These are phyloP conservation scores for Colletotrichum lentis DNA, from an alignment of 2,329 filamentous ascomycete species.

Conservation along the genomic window DNA sequence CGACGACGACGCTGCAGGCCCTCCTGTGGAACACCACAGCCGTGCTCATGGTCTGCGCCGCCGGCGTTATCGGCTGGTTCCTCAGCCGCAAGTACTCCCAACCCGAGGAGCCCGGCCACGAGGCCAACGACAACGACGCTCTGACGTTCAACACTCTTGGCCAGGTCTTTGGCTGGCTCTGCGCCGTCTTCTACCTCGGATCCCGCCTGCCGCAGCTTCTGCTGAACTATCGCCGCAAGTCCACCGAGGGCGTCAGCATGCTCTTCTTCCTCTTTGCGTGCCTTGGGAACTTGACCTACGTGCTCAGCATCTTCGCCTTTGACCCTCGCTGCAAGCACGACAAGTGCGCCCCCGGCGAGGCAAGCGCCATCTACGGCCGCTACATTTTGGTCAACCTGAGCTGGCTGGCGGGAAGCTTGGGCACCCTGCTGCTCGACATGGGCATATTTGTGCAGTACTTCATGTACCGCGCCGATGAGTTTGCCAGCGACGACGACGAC, in stretches of 20 bases:
- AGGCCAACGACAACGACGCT: constrained; percentile 55
- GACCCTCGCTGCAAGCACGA: constrained; percentile 71
- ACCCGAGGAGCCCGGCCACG: constrained; percentile 50
- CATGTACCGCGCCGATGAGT: constrained; percentile 70
- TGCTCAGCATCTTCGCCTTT: constrained; percentile 89
- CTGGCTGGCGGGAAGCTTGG: constrained; percentile 89
- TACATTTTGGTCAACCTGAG: constrained; percentile 91
- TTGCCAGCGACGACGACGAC: constrained; percentile 43
- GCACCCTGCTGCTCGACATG: constrained; percentile 85
- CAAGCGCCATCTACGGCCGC: constrained; percentile 70
- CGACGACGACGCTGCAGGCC: constrained; percentile 63
- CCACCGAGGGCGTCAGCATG: constrained; percentile 90
- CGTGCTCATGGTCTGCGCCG: constrained; percentile 81
- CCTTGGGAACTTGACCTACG: constrained; percentile 92
- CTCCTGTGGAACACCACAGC: constrained; percentile 77
- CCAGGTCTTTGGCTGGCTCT: constrained; percentile 93
- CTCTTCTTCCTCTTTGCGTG: constrained; percentile 98
- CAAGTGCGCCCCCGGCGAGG: constrained; percentile 72
- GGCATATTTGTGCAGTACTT: constrained; percentile 93
- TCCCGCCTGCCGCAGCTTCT: constrained; percentile 89
- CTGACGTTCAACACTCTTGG: constrained; percentile 78
- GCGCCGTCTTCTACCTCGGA: constrained; percentile 86
- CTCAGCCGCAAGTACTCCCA: constrained; percentile 64
- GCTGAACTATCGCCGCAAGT: constrained; percentile 91
- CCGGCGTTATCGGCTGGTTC: constrained; percentile 88